Base-by-base conservation (phyloP, 495 filamentous ascomycete species). In the Bryoglossum gracile region DNA sequence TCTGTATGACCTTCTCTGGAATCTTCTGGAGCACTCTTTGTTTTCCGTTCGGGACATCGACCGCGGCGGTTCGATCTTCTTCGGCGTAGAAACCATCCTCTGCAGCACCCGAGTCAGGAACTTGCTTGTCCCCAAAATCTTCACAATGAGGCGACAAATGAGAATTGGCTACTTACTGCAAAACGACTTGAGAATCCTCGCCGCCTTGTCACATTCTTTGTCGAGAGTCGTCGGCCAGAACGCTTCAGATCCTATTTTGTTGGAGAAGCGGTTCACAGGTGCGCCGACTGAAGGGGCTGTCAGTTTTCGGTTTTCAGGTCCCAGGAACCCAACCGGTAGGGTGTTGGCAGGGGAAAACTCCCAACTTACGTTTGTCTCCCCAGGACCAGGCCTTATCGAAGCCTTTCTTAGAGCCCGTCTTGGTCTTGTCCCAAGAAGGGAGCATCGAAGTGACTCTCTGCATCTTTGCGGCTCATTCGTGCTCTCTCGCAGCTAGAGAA, bases 201-300 rank as follows among this genome's bases (percentile, higher is more conserved):
- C 87, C 4, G 84, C 85, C 65, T 92, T 90, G 64, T 89, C 83
- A 63, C 77, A 78, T 68, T 92, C 87, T 56, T 82, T 84, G 53
- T 90, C 87, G 48, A 90, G 69, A 11, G 72, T 79, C 50, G 82
- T 86, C 10, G 87, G 87, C 85, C 85, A 89, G 61, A 89, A 88
- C 3, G 84, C 83, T 60, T 92, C 87, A 21, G 76, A 74, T 39
- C 85, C 85, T 9, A 90, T 68, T 50, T 76, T 79, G 64, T 89
- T 86, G 10, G 79, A 82, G 1, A 89, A 61, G 37, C 74, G 78
- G 59, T 89, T 89, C 46, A 89, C 77, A n/a, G 87, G 85, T 28
- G 71, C 75, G 13, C 81, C 78, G 19, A 74, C 54, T 56, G 34
- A 1, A 38, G n/a, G 26, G 14, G 23, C 10, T 53, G 50, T 53